These are phyloP conservation scores for Leptographium lundbergii DNA, from an alignment of 2,329 filamentous ascomycete genomes.

Conservation along the genomic window DNA sequence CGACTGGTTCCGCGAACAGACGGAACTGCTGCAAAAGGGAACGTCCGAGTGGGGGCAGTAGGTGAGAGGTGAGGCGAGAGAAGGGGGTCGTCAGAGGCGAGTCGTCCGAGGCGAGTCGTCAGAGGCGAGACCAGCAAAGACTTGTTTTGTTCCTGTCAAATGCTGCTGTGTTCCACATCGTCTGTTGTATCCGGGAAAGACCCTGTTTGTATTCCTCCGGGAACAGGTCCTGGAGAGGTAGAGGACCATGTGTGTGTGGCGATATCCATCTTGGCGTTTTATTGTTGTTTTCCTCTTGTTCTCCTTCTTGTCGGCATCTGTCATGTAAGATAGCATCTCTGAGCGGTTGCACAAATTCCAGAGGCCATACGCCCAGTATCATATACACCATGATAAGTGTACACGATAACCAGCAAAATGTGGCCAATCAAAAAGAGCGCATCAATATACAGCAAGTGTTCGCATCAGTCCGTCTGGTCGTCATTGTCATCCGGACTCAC, in stretches of 20 bases:
- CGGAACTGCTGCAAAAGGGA: conserved; percentile 21
- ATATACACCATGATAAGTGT: not conserved
- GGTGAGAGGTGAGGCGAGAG: not conserved
- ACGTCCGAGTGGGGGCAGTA: conserved; percentile 1
- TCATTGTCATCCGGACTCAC: too few relatives aligned
- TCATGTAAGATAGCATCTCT: not conserved
- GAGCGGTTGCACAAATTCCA: not conserved
- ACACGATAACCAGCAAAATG: too few relatives aligned
- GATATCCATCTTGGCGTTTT: not conserved
- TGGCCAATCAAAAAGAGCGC: too few relatives aligned
- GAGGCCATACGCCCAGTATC: not conserved
- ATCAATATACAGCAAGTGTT: not conserved
- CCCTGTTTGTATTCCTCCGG: not conserved
- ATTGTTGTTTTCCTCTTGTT: not conserved
- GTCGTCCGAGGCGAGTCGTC: too few relatives aligned
- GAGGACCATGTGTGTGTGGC: not conserved
- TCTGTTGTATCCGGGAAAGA: too few relatives aligned
- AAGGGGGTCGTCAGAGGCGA: too few relatives aligned
- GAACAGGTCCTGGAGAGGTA: too few relatives aligned
- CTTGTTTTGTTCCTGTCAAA: not conserved
- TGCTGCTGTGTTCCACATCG: too few relatives aligned
- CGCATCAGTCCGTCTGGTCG: too few relatives aligned
- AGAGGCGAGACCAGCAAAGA: too few relatives aligned
- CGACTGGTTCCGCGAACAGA: conserved; percentile 34
- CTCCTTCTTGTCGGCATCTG: not conserved